Percentiles rank a stretch among this genome's conserved stretches.
These are phyloP conservation scores for Pterocarpus macrocarpus DNA, from an alignment of 306 rosid genomes.

Conservation along the genomic window DNA sequence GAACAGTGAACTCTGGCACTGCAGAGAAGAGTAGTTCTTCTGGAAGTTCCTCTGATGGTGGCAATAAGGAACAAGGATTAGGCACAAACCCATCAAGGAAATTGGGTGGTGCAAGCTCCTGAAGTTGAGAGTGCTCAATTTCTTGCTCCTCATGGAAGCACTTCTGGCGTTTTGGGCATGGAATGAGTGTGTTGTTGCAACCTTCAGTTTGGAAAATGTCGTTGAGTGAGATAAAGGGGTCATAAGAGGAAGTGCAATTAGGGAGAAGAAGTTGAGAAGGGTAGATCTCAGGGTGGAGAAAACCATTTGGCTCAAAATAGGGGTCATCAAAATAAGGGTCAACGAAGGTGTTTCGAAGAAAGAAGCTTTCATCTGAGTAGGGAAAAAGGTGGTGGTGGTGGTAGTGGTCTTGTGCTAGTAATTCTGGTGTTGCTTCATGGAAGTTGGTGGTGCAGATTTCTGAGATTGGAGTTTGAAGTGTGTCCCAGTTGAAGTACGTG, in stretches of 20 bases:
- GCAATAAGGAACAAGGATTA: neutral
- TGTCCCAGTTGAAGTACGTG: slow-evolving; percentile 42
- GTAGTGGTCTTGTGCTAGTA: neutral
- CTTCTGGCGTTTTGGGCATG: slow-evolving; percentile 53
- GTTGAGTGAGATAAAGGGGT: slow-evolving; percentile 19
- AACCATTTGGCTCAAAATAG: slow-evolving; percentile 12
- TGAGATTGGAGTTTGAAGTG: slow-evolving; percentile 38
- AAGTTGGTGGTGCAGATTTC: slow-evolving; percentile 27
- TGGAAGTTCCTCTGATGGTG: neutral
- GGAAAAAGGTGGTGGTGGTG: neutral
- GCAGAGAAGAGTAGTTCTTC: neutral
- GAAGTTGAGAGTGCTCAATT: neutral
- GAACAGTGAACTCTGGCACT: slow-evolving; percentile 31
- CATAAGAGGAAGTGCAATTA: neutral
- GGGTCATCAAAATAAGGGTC: slow-evolving; percentile 7
- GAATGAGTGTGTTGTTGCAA: neutral
- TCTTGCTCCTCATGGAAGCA: slow-evolving; percentile 17
- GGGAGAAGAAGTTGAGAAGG: slow-evolving; percentile 20
- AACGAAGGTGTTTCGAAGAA: slow-evolving; percentile 1
- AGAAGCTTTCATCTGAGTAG: slow-evolving; percentile 39
- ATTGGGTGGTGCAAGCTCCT: slow-evolving; percentile 10
- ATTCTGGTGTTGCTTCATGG: slow-evolving; percentile 8
- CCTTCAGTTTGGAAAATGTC: slow-evolving; percentile 8
- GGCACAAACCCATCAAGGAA: slow-evolving; percentile 33
- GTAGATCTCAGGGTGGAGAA: slow-evolving; percentile 10